Evolutionary conservation across 768 basidiomycete genomes (phyloP).

Genomic region (Pleurotus platypus): DNA sequence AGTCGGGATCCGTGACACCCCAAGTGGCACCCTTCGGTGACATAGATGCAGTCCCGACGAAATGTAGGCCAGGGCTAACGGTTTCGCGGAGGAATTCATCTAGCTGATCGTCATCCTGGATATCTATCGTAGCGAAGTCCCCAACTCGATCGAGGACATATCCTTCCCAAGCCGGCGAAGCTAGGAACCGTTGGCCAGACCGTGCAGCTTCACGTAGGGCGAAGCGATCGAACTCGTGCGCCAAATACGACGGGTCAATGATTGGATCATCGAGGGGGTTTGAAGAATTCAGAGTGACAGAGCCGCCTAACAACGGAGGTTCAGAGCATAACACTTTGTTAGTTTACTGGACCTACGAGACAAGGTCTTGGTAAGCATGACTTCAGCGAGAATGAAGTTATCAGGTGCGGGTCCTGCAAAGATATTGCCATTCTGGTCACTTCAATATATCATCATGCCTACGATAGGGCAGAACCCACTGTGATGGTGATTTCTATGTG

Average conservation of each 20-base stretch:
- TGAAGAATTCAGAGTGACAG: conserved; percentile 34
- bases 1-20: conserved; percentile 29
- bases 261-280: conserved; percentile 42
- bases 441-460: neutral
- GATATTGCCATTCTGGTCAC: neutral
- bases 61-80: conserved; percentile 15
- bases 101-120: conserved; percentile 3
- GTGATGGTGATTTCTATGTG: conserved; percentile 31
- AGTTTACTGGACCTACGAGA: conserved; percentile 23
- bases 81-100: conserved; percentile 12
- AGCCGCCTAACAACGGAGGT: conserved; percentile 24
- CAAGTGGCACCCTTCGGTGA: conserved; percentile 15
- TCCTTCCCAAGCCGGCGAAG: conserved; percentile 15
- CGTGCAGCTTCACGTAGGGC: conserved; percentile 21
- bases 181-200: conserved; percentile 17
- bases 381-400: conserved; percentile 23
- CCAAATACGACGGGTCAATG: conserved; percentile 48
- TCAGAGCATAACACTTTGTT: neutral
- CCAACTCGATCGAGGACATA: conserved; percentile 13
- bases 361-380: conserved; percentile 27
- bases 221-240: conserved; percentile 25
- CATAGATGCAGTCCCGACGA: conserved; percentile 23
- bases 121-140: conserved; percentile 3
- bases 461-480: conserved; percentile 15
- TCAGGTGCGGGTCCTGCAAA: conserved; percentile 19